Percentiles rank a stretch among this genome's conserved stretches.
These are phyloP conservation scores for Didymella pinodella DNA, from an alignment of 2,329 filamentous ascomycete species.

Conservation along the genomic window DNA sequence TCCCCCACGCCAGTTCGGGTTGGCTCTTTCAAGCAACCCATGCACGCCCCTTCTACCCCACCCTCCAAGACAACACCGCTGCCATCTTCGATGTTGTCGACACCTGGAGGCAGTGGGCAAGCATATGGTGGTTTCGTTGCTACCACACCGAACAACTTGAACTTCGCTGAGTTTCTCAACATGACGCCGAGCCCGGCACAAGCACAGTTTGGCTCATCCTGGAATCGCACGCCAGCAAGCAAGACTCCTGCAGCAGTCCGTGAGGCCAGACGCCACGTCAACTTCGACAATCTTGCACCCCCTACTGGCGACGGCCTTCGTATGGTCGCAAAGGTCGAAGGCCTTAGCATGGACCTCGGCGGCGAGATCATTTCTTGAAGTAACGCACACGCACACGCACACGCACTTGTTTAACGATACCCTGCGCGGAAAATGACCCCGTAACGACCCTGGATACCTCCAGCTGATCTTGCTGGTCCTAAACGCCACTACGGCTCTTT, in stretches of 20 bases:
- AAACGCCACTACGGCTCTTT: conserved; percentile 4
- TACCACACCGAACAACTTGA: conserved; percentile 86
- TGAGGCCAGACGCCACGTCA: conserved; percentile 76
- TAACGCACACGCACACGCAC: not conserved
- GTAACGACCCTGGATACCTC: conserved; percentile 19
- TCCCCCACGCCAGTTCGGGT: conserved; percentile 84
- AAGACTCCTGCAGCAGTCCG: conserved; percentile 76
- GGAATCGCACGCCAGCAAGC: conserved; percentile 67
- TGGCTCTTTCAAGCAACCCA: conserved; percentile 55
- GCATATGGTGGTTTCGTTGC: conserved; percentile 69
- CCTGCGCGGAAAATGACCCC: conserved; percentile 11
- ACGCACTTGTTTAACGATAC: conserved; percentile 10
- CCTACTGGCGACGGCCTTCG: conserved; percentile 59
- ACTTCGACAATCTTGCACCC: conserved; percentile 78
- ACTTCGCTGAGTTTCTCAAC: conserved; percentile 97
- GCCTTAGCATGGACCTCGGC: conserved; percentile 71
- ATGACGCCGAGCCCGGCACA: conserved; percentile 96
- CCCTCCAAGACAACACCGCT: conserved; percentile 64
- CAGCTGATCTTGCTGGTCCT: conserved; percentile 11
- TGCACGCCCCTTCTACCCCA: conserved; percentile 64
- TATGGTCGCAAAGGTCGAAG: conserved; percentile 58
- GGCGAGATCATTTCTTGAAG: conserved; percentile 66
- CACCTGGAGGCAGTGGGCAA: conserved; percentile 70
- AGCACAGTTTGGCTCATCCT: conserved; percentile 63
- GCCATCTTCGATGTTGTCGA: conserved; percentile 89